Evolutionary conservation across 768 basidiomycete genomes (phyloP).

Genomic region (Collybiopsis luxurians): DNA sequence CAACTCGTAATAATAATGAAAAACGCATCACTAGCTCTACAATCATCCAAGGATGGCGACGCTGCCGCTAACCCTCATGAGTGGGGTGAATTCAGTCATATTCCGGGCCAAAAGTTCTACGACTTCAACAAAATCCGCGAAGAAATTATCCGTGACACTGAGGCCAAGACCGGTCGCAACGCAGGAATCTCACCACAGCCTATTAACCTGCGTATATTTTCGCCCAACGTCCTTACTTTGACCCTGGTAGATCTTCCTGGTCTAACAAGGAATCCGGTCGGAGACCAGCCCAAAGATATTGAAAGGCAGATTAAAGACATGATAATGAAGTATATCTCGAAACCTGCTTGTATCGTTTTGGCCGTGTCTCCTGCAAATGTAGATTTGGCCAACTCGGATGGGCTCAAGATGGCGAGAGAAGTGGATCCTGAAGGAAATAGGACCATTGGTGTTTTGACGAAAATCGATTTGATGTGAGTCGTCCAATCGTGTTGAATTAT

Average conservation of each 20-base stretch:
- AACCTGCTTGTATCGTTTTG: slow-evolving; percentile 93
- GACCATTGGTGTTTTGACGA: slow-evolving; percentile 98
- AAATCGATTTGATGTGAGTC: slow-evolving; percentile 95
- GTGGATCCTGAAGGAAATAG: slow-evolving; percentile 96
- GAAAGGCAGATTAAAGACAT: slow-evolving; percentile 98
- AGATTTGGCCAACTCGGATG: slow-evolving; percentile 98
- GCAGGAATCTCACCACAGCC: slow-evolving; percentile 96
- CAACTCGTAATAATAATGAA: slow-evolving; percentile 7
- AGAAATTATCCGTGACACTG: slow-evolving; percentile 95
- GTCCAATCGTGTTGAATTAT: not conserved
- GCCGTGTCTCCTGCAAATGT: slow-evolving; percentile 96
- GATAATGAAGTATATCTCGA: slow-evolving; percentile 93
- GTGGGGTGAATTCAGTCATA: slow-evolving; percentile 98
- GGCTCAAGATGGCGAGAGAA: slow-evolving; percentile 92
- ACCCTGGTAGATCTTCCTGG: slow-evolving; percentile 98
- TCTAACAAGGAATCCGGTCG: slow-evolving; percentile 91
- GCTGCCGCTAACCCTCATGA: slow-evolving; percentile 87
- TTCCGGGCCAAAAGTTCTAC: slow-evolving; percentile 96
- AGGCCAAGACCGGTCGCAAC: slow-evolving; percentile 97
- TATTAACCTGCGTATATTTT: slow-evolving; percentile 97
- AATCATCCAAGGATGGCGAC: slow-evolving; percentile 42
- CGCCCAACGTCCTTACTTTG: slow-evolving; percentile 94
- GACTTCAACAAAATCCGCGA: slow-evolving; percentile 97
- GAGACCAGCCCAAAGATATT: slow-evolving; percentile 95
- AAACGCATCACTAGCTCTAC: not conserved